Evolutionary conservation across 495 filamentous ascomycete genomes (phyloP).

Genomic region (Podospora tetraspora): DNA sequence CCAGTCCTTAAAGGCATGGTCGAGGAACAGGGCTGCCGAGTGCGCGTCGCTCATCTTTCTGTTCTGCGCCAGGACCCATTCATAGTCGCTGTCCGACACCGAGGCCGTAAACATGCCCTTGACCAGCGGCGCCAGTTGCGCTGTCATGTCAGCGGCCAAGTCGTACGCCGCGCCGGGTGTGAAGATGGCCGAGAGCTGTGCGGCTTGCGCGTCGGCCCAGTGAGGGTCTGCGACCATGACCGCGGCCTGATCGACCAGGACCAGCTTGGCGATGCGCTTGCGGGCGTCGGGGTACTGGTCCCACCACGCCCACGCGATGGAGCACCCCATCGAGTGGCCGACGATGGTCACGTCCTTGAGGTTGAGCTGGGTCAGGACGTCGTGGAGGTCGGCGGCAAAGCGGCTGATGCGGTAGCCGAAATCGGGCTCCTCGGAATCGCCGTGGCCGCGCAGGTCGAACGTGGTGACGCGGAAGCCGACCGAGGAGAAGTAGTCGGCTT

Average conservation of each 20-base stretch:
- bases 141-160: conserved; percentile 7
- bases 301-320: conserved; percentile 15
- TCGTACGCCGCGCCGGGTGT: conserved; percentile 2
- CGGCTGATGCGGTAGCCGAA: conserved; percentile 19
- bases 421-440: conserved; percentile 14
- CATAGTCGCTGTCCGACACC: conserved; percentile 8
- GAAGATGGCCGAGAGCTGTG: conserved; percentile 5
- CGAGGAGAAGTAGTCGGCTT: conserved; percentile 13
- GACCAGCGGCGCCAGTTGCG: conserved; percentile 9
- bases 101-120: conserved; percentile 11
- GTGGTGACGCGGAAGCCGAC: conserved; percentile 16
- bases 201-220: conserved; percentile 8
- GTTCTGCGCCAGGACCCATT: conserved; percentile 15
- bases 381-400: conserved; percentile 17
- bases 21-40: conserved; percentile 3
- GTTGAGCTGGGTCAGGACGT: conserved; percentile 11
- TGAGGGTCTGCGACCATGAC: conserved; percentile 3
- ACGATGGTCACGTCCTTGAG: conserved; percentile 12
- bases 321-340: conserved; percentile 17
- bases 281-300: conserved; percentile 15
- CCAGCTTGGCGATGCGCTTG: conserved; percentile 10
- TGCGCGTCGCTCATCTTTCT: conserved; percentile 14
- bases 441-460: conserved; percentile 14
- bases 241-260: conserved; percentile 12
- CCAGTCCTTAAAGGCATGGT: conserved; percentile 10